Evolutionary conservation across 495 filamentous ascomycete species (phyloP).

Genomic region (Cladorrhinum samala): DNA sequence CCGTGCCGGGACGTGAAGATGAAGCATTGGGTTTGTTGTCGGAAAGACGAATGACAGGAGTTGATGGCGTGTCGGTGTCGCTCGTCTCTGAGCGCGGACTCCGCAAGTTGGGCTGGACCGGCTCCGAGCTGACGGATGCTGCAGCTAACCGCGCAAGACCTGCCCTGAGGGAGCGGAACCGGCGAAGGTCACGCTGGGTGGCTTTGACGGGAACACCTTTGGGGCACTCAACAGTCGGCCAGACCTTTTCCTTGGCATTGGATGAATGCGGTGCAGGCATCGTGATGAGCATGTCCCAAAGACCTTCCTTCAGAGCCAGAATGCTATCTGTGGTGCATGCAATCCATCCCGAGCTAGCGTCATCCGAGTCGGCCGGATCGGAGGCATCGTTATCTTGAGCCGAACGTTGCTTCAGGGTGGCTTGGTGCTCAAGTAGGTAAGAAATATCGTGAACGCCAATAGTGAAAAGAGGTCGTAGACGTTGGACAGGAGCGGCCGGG

Average conservation of each 20-base stretch:
- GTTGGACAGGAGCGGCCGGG: constrained; percentile 50
- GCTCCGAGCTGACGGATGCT: constrained; percentile 11
- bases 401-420: constrained; percentile 27
- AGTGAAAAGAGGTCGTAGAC: constrained; percentile 80
- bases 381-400: constrained; percentile 19
- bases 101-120: constrained; percentile 10
- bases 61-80: constrained; percentile 16
- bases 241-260: constrained; percentile 54
- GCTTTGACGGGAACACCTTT: constrained; percentile 64
- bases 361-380: constrained; percentile 26
- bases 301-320: constrained; percentile 70
- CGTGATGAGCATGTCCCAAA: constrained; percentile 84
- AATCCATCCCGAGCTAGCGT: constrained; percentile 67
- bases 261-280: constrained; percentile 56
- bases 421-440: constrained; percentile 54
- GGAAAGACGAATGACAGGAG: constrained; percentile 21
- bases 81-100: constrained; percentile 20
- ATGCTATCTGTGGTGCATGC: constrained; percentile 95
- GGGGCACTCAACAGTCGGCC: constrained; percentile 68
- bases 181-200: constrained; percentile 81
- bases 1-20: constrained; percentile 25
- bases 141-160: constrained; percentile 53
- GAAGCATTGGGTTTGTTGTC: constrained; percentile 1
- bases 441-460: constrained; percentile 91
- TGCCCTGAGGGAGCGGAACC: constrained; percentile 65